Evolutionary conservation across 2,329 filamentous ascomycete species (phyloP), one percentile per base, ranked within the genome.

Genomic region (Sclerotinia glacialis): DNA sequence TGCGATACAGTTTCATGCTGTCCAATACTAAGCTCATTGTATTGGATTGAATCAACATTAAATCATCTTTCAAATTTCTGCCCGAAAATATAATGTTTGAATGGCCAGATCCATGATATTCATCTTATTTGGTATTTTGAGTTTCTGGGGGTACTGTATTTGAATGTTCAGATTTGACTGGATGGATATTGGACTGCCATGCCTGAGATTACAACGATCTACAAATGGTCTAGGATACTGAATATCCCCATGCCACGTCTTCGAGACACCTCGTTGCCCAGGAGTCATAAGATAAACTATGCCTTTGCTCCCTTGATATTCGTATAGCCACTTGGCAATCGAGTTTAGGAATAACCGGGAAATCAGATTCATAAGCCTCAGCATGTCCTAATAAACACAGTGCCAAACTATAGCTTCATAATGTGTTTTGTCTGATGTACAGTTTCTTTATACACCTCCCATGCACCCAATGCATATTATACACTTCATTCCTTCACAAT

Each of bases 361-460:
- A 21, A 18, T 5, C 28, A 49, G 11, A 21, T 26, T 37, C 44
- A 60, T 2, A 37, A 4, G 11, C 44, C n/a, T 42, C 37, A 18
- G 11, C 54, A 31, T n/a, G 42, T 21, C 8, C 11, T 7, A 11
- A 34, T 34, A 37, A 37, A 37, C 1, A 49, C 7, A 60, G 28
- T 49, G 44, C 14, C 28, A 37, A 23, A 8, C 26, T 12, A 12
- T 60, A 49, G 8, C n/a, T 44, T 60, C 63, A 59, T 52, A 34
- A 50, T 60, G 54, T 60, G 34, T 31, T 60, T 65, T 65, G 5
- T 23, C 23, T 65, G 64, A 66, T 69, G 67, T 68, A 70, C 55
- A 70, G 54, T 65, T 47, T 59, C 31, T n/a, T 50, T 42, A 44
- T 52, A 44, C 54, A 60, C 46, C 55, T 54, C 26, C 64, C 52